Evolutionary conservation across 2,329 filamentous ascomycete genomes (phyloP).

Genomic region (Teratosphaeria viscida): DNA sequence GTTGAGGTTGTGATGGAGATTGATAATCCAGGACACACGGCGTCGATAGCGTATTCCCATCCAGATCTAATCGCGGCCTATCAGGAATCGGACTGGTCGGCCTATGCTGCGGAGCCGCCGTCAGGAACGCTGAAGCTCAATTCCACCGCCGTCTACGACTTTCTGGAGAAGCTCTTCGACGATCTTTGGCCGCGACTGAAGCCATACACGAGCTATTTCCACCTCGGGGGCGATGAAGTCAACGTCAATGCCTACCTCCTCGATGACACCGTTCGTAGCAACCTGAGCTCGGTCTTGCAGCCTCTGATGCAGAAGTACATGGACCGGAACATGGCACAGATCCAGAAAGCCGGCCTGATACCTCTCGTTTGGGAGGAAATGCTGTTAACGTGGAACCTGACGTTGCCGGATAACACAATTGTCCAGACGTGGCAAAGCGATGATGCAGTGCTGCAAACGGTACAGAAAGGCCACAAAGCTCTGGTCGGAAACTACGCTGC

Average conservation of each 20-base stretch:
- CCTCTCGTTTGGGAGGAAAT: conserved; percentile 88
- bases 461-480: conserved; percentile 55
- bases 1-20: conserved; percentile 66
- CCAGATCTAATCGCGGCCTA: conserved; percentile 62
- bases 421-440: conserved; percentile 70
- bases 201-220: conserved; percentile 65
- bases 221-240: conserved; percentile 81
- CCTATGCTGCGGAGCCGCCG: conserved; percentile 45
- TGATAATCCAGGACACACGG: conserved; percentile 72
- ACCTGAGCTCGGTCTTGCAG: conserved; percentile 52
- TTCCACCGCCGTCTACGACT: conserved; percentile 55
- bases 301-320: conserved; percentile 72
- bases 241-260: conserved; percentile 61
- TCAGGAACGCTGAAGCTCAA: conserved; percentile 65
- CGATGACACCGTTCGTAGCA: conserved; percentile 62
- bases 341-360: conserved; percentile 53
- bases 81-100: conserved; percentile 43
- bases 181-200: conserved; percentile 64
- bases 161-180: conserved; percentile 61
- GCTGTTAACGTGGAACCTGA: conserved; percentile 15
- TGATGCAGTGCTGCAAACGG: conserved; percentile 50
- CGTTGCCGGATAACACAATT: conserved; percentile 57
- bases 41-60: conserved; percentile 53
- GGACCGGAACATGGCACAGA: conserved; percentile 55
- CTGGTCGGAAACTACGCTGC: conserved; percentile 67